Evolutionary conservation across 2,329 filamentous ascomycete species (phyloP), one percentile per base, ranked within the genome.

Genomic region (Colletotrichum tabaci): DNA sequence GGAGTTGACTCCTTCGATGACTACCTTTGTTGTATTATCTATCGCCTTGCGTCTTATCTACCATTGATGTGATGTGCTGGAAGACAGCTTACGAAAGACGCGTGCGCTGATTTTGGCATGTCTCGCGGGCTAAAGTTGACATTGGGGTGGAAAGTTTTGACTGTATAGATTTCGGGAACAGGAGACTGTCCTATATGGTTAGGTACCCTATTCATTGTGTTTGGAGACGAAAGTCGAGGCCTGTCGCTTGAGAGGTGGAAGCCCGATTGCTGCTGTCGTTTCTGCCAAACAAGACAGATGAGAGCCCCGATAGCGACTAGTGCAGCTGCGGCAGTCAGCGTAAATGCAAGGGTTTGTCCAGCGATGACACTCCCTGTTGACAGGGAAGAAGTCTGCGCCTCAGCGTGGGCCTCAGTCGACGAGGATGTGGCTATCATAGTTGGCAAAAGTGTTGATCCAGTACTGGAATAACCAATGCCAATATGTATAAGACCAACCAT

Each of bases 281-380:
- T 52, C 49, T 52, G 49, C 49, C 49, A 52, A 52, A 52, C 49
- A 52, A 52, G 49, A 52, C 23, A 52, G n/a, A 52, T 10, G 12
- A 52, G 13, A 52, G 49, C 49, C 26, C 12, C n/a, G 21, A 52
- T 18, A 7, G n/a, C n/a, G 49, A 52, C n/a, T 23, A 52, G n/a
- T 23, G 13, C n/a, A 23, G 49, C 13, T 52, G 23, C 49, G 49
- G 49, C n/a, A 18, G 5, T 26, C n/a, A 23, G 49, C 23, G 49
- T 23, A 26, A 23, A 52, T 52, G n/a, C 49, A 52, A 52, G 49
- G 26, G 49, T 21, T 18, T 23, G 49, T 13, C 49, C 49, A 18
- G n/a, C 23, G 49, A 52, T 52, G n/a, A 52, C 23, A 21, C 49
- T 52, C 23, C 6, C 49, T 52, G 9, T 13, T 52, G 49, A 18